phyloP scores from a whole-genome alignment of 1,284 basidiomycete species.

The Leccinum pachyderme region DNA sequence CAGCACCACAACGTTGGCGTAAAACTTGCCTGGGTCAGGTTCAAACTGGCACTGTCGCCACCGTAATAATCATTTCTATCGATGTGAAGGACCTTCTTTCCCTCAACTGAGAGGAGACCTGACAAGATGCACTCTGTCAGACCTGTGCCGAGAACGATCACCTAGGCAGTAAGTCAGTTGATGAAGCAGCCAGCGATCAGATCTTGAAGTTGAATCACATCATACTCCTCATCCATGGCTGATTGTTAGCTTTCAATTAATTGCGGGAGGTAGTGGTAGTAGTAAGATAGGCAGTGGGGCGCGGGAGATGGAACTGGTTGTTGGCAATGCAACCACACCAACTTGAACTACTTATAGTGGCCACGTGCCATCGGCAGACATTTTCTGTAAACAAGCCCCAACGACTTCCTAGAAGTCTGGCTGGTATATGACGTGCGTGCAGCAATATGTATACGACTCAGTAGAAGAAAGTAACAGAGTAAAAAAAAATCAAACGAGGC shows the following conservation, averaged over 20 bases:
- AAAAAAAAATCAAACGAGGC: constrained; percentile 2
- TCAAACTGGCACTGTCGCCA: constrained; percentile 95
- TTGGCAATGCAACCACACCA: constrained; percentile 16
- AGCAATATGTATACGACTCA: constrained; percentile 2
- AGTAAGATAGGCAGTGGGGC: constrained; percentile 13
- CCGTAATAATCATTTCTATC: constrained; percentile 99
- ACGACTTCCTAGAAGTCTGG: neutral
- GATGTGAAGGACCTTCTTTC: constrained; percentile 99
- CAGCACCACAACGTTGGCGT: constrained; percentile 9
- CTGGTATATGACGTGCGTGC: constrained; percentile 8
- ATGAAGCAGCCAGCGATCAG: constrained; percentile 11
- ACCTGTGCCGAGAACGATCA: constrained; percentile 93
- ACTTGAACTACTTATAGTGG: constrained; percentile 26
- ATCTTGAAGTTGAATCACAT: constrained; percentile 48
- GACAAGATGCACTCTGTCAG: constrained; percentile 98
- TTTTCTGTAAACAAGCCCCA: constrained; percentile 10
- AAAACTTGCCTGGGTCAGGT: constrained; percentile 85
- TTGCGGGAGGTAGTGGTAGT: constrained; percentile 12
- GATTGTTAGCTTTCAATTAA: constrained; percentile 22
- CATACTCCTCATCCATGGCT: constrained; percentile 87
- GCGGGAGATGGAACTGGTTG: constrained; percentile 4
- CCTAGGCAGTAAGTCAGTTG: constrained; percentile 47
- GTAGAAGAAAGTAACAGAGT: constrained; percentile 2
- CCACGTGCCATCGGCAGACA: constrained; percentile 22
- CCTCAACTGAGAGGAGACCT: constrained; percentile 94